Percentiles rank a stretch among this genome's conserved stretches.
phyloP scores from a whole-genome alignment of 2,329 filamentous ascomycete species.

The Penicillium sp. region DNA sequence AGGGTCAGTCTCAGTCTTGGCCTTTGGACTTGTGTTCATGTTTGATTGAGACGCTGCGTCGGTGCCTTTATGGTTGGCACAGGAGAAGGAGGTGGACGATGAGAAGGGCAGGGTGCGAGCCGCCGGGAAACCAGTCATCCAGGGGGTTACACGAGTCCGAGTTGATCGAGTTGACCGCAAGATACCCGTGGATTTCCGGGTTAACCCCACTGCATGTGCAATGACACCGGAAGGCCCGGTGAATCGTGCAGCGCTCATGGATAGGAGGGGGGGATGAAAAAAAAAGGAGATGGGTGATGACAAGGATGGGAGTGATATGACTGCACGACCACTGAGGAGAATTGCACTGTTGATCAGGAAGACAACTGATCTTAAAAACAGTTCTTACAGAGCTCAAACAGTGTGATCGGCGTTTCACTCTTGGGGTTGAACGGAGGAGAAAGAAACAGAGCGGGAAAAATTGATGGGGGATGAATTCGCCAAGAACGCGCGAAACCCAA shows the following conservation, averaged over 20 bases:
- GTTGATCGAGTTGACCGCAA: slow-evolving; percentile 3
- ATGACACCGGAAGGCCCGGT: slow-evolving; percentile 19
- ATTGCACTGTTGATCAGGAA: background rate
- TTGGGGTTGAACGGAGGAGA: background rate
- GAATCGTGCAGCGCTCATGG: slow-evolving; percentile 27
- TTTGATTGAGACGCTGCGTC: background rate
- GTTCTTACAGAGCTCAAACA: background rate
- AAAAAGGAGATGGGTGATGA: background rate
- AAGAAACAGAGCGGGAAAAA: slow-evolving; percentile 14
- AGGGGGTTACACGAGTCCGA: slow-evolving; percentile 2
- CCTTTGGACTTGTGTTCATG: background rate
- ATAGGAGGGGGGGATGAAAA: slow-evolving; percentile 6
- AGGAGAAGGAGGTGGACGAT: slow-evolving; percentile 19
- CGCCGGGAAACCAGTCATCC: background rate
- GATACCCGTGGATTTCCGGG: slow-evolving; percentile 6
- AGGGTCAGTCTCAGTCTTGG: slow-evolving; percentile 18
- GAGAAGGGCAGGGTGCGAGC: slow-evolving; percentile 18
- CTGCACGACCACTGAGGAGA: background rate
- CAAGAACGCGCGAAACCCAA: slow-evolving; percentile 12
- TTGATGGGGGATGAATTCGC: slow-evolving; percentile 13
- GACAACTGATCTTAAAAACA: background rate
- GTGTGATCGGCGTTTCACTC: background rate
- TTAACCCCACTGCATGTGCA: slow-evolving; percentile 10
- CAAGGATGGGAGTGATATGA: background rate
- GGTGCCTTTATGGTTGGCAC: slow-evolving; percentile 15